phyloP scores from a whole-genome alignment of 1,284 basidiomycete genomes.

The Pholiota adiposa region DNA sequence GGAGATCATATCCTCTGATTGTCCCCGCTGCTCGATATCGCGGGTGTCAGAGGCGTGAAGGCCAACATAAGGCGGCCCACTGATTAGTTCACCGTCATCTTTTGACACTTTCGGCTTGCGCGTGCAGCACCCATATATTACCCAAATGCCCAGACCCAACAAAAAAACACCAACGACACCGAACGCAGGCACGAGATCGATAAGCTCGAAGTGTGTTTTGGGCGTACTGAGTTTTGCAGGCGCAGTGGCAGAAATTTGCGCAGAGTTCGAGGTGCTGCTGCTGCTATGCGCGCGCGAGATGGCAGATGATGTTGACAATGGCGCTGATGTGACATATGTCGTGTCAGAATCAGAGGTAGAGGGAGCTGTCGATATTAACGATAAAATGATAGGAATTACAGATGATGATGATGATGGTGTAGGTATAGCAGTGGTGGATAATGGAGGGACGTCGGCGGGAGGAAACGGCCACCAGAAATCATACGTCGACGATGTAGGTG shows the following conservation, averaged over 20 bases:
- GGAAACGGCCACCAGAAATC: constrained; percentile 35
- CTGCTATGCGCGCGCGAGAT: constrained; percentile 3
- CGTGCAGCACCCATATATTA: constrained; percentile 31
- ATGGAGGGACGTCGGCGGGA: constrained; percentile 20
- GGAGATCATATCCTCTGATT: background rate
- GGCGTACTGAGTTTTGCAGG: background rate
- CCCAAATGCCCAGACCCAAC: constrained; percentile 30
- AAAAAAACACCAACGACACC: constrained; percentile 33
- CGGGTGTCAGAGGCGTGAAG: constrained; percentile 10
- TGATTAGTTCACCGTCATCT: constrained; percentile 20
- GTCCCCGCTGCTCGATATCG: constrained; percentile 11
- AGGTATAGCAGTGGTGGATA: constrained; percentile 8
- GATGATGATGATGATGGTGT: constrained; percentile 4
- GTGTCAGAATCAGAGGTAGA: background rate
- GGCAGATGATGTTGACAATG: background rate
- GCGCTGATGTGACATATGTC: too few species aligned
- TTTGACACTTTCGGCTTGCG: constrained; percentile 18
- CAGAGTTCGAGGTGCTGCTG: constrained; percentile 11
- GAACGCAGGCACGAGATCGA: constrained; percentile 37
- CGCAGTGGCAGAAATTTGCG: constrained; percentile 6
- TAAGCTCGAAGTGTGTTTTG: constrained; percentile 22
- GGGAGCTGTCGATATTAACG: background rate
- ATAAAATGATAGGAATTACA: constrained; percentile 11
- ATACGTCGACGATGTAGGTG: constrained; percentile 15
- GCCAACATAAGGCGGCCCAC: constrained; percentile 25